Evolutionary conservation across 2,329 filamentous ascomycete species (phyloP).

Genomic region (Orbilia oligospora): DNA sequence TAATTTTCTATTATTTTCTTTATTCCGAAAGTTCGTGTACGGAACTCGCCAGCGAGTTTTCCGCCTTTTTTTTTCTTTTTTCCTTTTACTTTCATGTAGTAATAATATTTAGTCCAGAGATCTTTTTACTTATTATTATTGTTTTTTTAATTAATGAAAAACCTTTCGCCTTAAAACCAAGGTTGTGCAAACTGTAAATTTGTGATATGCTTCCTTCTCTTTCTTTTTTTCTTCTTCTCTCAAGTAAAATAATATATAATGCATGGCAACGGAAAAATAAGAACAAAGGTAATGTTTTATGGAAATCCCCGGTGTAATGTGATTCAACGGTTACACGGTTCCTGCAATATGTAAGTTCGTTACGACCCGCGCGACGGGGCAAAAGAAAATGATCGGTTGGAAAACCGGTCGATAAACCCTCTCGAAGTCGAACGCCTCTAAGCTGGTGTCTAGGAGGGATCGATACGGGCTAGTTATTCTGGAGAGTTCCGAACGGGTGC

Average conservation of each 20-base stretch:
- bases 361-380: not conserved
- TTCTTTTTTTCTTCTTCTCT: too few relatives aligned
- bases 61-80: conserved; percentile 1
- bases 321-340: conserved; percentile 1
- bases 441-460: not conserved
- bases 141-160: not conserved
- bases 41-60: conserved; percentile 54
- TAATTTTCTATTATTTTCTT: not conserved
- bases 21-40: conserved; percentile 1
- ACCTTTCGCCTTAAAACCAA: not conserved
- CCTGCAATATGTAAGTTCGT: not conserved
- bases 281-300: not conserved
- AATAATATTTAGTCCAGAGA: conserved; percentile 41
- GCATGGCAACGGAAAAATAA: too few relatives aligned
- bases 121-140: not conserved
- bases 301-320: not conserved
- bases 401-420: not conserved
- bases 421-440: not conserved
- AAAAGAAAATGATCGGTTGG: not conserved
- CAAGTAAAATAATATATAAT: not conserved
- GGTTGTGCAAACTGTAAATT: not conserved
- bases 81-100: conserved; percentile 31
- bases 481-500: not conserved
- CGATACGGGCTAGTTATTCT: not conserved
- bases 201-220: not conserved